Conservation (phyloP, 257 asterid genomes). For the Vinca minor region DNA sequence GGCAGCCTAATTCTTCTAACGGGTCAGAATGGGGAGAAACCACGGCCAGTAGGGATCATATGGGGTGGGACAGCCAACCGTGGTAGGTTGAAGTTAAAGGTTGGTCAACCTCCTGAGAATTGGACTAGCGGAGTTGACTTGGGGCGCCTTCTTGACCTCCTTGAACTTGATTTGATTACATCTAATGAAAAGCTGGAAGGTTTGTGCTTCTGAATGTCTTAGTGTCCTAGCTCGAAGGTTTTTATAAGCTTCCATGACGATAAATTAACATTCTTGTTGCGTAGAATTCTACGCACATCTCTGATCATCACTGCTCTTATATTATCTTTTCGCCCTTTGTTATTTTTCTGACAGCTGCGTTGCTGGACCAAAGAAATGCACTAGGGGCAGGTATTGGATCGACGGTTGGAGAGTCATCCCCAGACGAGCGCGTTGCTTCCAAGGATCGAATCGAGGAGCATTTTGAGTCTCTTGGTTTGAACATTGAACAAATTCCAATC, state of each 20-base stretch:
- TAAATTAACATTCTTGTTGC: no score
- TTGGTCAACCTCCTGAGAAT: constrained; percentile 89
- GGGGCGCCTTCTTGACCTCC: constrained; percentile 94
- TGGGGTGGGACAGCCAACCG: constrained; percentile 99
- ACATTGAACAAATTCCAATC: constrained; percentile 31
- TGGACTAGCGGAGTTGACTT: constrained; percentile 99
- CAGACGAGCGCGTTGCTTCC: constrained; percentile 25
- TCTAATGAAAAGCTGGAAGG: constrained; percentile 65
- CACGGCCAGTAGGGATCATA: constrained; percentile 83
- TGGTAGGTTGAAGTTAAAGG: constrained; percentile 74
- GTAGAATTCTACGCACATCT: not conserved
- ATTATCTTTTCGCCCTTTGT: constrained; percentile 1
- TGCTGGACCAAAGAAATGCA: constrained; percentile 55
- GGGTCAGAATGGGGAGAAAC: constrained; percentile 54
- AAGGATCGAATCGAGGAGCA: constrained; percentile 32
- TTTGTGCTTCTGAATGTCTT: constrained; percentile 31
- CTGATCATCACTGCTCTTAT: constrained; percentile 6
- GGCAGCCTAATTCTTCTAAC: constrained; percentile 89
- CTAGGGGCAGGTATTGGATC: constrained; percentile 44
- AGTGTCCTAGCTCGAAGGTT: constrained; percentile 9
- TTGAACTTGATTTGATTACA: constrained; percentile 80
- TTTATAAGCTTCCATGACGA: no score
- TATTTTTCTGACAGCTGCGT: constrained; percentile 40
- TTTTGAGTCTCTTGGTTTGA: constrained; percentile 29
- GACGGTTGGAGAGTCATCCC: constrained; percentile 53